Conservation (phyloP, 2,329 filamentous ascomycete species). For the Trichoderma gracile region DNA sequence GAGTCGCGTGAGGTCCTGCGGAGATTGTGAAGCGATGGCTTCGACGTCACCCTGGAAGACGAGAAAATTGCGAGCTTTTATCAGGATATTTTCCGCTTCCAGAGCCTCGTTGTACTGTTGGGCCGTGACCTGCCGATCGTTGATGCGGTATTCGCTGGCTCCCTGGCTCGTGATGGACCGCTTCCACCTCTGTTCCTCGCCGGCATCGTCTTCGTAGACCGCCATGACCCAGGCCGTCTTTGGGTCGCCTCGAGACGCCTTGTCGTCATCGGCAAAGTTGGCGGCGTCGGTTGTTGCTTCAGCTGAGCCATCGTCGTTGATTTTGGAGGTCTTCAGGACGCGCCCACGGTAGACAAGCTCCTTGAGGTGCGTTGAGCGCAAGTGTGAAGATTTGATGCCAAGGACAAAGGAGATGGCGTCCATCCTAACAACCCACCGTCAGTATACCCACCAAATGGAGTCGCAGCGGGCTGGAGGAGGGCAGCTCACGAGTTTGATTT, state of each 20-base stretch:
- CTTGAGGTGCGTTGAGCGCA: conserved; percentile 89
- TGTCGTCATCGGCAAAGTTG: conserved; percentile 62
- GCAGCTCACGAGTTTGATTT: conserved; percentile 89
- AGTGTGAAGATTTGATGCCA: conserved; percentile 96
- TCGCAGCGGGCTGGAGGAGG: background rate
- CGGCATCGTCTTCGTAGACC: conserved; percentile 96
- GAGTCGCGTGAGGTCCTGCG: conserved; percentile 86
- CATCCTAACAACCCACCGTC: conserved; percentile 62
- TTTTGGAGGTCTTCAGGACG: conserved; percentile 86
- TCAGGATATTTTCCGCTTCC: conserved; percentile 92
- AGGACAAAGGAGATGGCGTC: conserved; percentile 99
- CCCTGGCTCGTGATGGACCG: conserved; percentile 87
- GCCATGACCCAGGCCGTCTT: conserved; percentile 99
- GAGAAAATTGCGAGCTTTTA: conserved; percentile 96
- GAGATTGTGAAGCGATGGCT: conserved; percentile 91
- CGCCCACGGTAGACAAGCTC: conserved; percentile 96
- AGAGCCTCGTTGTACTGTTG: conserved; percentile 92
- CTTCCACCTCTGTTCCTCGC: conserved; percentile 94
- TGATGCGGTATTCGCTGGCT: conserved; percentile 94
- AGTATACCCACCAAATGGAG: background rate
- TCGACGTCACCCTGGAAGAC: conserved; percentile 99
- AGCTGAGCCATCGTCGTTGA: conserved; percentile 86
- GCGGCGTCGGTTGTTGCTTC: conserved; percentile 62
- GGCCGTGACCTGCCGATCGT: conserved; percentile 83
- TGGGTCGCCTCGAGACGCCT: conserved; percentile 75